phyloP scores from a whole-genome alignment of 192 early-diverging fungal species.

The Rhizophlyctis rosea region DNA sequence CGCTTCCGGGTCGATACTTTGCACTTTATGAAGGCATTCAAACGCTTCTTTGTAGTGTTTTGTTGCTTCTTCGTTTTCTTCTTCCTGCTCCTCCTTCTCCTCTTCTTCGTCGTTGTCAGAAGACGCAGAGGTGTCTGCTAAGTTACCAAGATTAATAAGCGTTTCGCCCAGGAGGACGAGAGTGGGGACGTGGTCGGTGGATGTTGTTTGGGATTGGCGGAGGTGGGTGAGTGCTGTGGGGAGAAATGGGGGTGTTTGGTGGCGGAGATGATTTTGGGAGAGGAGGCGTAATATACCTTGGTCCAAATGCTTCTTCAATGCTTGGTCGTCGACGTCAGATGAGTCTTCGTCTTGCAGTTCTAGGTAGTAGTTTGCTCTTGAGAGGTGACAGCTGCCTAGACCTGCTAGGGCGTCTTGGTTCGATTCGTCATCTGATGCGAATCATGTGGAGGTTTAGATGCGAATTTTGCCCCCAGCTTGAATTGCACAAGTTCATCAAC shows the following conservation, averaged over 20 bases:
- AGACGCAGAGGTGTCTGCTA: too few relatives aligned
- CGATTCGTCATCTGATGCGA: background rate
- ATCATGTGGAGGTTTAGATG: too few relatives aligned
- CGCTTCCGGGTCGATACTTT: slow-evolving; percentile 12
- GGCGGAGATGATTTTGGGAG: slow-evolving; percentile 2
- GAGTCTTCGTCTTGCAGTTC: slow-evolving; percentile 12
- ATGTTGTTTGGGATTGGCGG: too few relatives aligned
- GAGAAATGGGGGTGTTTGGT: too few relatives aligned
- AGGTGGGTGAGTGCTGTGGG: too few relatives aligned
- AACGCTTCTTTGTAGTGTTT: slow-evolving; percentile 15
- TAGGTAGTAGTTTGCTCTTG: slow-evolving; percentile 11
- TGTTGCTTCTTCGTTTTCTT: background rate
- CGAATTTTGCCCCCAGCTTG: too few relatives aligned
- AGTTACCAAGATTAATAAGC: slow-evolving; percentile 23
- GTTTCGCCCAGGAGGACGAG: slow-evolving; percentile 22
- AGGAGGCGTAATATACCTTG: too few relatives aligned
- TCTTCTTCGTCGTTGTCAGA: slow-evolving; percentile 13
- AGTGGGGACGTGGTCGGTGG: too few relatives aligned
- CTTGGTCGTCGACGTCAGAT: too few relatives aligned
- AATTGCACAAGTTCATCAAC: too few relatives aligned
- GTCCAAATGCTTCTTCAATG: too few relatives aligned
- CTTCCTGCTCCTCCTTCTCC: background rate
- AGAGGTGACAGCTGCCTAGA: slow-evolving; percentile 14
- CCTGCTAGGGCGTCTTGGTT: slow-evolving; percentile 14
- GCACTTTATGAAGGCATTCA: slow-evolving; percentile 16